Percentiles rank a stretch among this genome's conserved stretches.
phyloP scores from a whole-genome alignment of 805 yeast genomes.

The Yarrowia alimentaria region DNA sequence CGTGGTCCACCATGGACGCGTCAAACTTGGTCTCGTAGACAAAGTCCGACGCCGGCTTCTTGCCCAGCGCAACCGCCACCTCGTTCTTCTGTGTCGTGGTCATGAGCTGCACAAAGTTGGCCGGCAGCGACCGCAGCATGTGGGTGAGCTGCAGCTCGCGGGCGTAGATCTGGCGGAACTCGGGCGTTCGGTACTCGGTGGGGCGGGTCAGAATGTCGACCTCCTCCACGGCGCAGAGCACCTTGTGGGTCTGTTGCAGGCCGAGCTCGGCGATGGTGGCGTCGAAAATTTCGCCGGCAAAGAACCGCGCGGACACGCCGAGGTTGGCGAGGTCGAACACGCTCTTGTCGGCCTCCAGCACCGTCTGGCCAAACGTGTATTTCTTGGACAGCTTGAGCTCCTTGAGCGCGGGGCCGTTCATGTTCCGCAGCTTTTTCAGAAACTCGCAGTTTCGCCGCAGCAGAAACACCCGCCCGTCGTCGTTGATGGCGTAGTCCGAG shows the following conservation, averaged over 20 bases:
- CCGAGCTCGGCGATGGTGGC: constrained; percentile 2
- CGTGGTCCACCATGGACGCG: background rate
- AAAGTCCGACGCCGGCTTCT: background rate
- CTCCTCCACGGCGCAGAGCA: constrained; percentile 9
- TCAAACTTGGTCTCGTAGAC: constrained; percentile 13
- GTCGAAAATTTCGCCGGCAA: constrained; percentile 13
- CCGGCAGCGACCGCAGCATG: background rate
- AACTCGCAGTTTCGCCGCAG: constrained; percentile 23
- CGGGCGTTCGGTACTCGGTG: constrained; percentile 20
- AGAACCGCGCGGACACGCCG: constrained; percentile 1
- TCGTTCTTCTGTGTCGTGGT: constrained; percentile 2
- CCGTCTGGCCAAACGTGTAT: background rate
- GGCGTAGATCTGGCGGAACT: constrained; percentile 6
- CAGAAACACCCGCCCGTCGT: constrained; percentile 7
- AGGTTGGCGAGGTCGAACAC: background rate
- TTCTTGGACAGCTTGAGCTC: constrained; percentile 1
- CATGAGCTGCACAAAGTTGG: constrained; percentile 11
- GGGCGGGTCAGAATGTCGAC: constrained; percentile 4
- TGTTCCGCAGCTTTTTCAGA: background rate
- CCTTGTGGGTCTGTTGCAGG: background rate
- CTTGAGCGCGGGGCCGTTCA: background rate
- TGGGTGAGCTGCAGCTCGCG: constrained; percentile 10
- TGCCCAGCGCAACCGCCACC: background rate
- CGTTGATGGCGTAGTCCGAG: constrained; percentile 16
- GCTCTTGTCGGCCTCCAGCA: background rate